These are phyloP conservation scores for Pestalotiopsis fici DNA, from an alignment of 2,329 filamentous ascomycete genomes.

Conservation along the genomic window DNA sequence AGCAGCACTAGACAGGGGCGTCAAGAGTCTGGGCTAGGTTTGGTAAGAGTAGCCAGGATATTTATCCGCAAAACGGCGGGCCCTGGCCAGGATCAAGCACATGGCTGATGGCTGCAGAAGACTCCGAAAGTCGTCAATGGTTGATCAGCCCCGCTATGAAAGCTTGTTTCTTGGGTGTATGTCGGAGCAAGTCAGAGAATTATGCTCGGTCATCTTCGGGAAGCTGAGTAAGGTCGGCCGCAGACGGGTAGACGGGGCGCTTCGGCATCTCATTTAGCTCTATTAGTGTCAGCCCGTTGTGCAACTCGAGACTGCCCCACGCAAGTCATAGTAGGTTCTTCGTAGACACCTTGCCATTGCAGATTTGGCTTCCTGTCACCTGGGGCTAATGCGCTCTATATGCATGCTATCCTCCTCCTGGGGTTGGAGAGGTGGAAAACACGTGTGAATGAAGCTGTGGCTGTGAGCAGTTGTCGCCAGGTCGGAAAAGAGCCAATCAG, in stretches of 20 bases:
- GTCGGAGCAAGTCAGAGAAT: not conserved
- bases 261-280: not conserved
- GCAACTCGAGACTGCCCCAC: too few relatives aligned
- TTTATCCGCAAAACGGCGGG: not conserved
- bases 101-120: too few relatives aligned
- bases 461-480: too few relatives aligned
- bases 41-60: not conserved
- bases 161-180: not conserved
- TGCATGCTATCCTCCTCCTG: too few relatives aligned
- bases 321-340: too few relatives aligned
- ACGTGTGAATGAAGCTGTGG: too few relatives aligned
- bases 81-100: not conserved
- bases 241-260: not conserved
- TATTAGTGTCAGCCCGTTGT: not conserved
- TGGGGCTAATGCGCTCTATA: too few relatives aligned
- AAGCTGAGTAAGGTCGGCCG: not conserved
- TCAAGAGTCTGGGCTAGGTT: not conserved
- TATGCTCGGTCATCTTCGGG: not conserved
- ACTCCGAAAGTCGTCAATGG: too few relatives aligned
- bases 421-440: too few relatives aligned
- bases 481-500: too few relatives aligned
- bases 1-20: not conserved
- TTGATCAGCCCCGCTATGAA: not conserved
- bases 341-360: too few relatives aligned
- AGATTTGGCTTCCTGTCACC: too few relatives aligned